These are phyloP conservation scores for Metschnikowia baotianmanensis DNA, from an alignment of 805 yeast species.

Conservation along the genomic window DNA sequence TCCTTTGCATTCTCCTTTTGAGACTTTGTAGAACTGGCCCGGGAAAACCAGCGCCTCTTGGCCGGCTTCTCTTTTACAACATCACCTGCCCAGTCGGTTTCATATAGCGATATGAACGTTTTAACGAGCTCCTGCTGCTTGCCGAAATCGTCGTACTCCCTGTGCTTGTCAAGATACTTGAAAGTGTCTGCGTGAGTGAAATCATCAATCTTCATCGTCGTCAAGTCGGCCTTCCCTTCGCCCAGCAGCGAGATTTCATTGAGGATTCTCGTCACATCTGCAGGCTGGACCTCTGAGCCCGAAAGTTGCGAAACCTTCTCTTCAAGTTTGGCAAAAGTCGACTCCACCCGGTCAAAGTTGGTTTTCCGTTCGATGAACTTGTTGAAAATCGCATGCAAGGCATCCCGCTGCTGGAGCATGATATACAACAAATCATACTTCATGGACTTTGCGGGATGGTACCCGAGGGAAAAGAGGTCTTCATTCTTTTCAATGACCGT, in stretches of 20 bases:
- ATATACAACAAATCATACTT: constrained; percentile 32
- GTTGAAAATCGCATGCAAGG: constrained; percentile 17
- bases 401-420: constrained; percentile 27
- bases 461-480: constrained; percentile 17
- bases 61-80: too few relatives aligned
- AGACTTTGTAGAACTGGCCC: too few relatives aligned
- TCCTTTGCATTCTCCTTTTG: too few relatives aligned
- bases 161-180: constrained; percentile 13
- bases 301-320: constrained; percentile 23
- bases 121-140: constrained; percentile 11
- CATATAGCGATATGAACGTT: constrained; percentile 8
- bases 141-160: constrained; percentile 7
- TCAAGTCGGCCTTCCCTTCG: constrained; percentile 6
- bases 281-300: constrained; percentile 9
- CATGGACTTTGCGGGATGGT: constrained; percentile 23
- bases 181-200: constrained; percentile 25
- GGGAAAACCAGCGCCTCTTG: not conserved
- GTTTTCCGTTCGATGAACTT: constrained; percentile 15
- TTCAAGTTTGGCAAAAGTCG: constrained; percentile 11
- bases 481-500: constrained; percentile 16
- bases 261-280: constrained; percentile 12
- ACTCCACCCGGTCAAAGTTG: constrained; percentile 16
- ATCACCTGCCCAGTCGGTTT: constrained; percentile 10
- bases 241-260: constrained; percentile 12
- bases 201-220: constrained; percentile 5